These are phyloP conservation scores for Clarireedia monteithiana DNA, from an alignment of 2,329 filamentous ascomycete species.

Conservation along the genomic window DNA sequence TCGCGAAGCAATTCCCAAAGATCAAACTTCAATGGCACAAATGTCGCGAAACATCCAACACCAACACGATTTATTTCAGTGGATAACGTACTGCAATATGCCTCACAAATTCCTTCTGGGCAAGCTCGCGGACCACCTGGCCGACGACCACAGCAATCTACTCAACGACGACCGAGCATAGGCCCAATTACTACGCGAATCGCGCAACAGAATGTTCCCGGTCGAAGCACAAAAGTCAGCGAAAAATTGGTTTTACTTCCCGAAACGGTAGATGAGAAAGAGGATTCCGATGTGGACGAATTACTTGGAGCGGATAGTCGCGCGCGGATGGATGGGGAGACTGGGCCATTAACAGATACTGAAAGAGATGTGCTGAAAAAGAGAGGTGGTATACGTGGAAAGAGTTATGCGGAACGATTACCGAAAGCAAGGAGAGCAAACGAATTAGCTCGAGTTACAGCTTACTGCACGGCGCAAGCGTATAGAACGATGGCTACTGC, in stretches of 20 bases:
- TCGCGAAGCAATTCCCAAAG: slow-evolving; percentile 30
- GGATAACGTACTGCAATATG: slow-evolving; percentile 90
- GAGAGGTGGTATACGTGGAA: slow-evolving; percentile 57
- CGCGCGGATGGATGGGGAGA: slow-evolving; percentile 47
- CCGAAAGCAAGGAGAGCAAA: slow-evolving; percentile 83
- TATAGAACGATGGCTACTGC: slow-evolving; percentile 88
- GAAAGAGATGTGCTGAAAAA: slow-evolving; percentile 57
- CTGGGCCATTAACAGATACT: slow-evolving; percentile 58
- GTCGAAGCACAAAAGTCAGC: slow-evolving; percentile 86
- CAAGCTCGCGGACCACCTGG: slow-evolving; percentile 68
- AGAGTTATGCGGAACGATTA: slow-evolving; percentile 89
- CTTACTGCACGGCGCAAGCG: slow-evolving; percentile 91
- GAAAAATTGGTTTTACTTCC: slow-evolving; percentile 95
- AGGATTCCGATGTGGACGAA: slow-evolving; percentile 51
- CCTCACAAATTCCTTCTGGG: slow-evolving; percentile 89
- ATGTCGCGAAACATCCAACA: slow-evolving; percentile 29
- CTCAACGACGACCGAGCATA: slow-evolving; percentile 39
- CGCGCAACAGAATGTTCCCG: slow-evolving; percentile 54
- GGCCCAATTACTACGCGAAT: slow-evolving; percentile 35
- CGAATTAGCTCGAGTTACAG: slow-evolving; percentile 82
- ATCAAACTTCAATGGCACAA: slow-evolving; percentile 24
- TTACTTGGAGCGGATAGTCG: slow-evolving; percentile 40
- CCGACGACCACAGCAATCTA: slow-evolving; percentile 38
- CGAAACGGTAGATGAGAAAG: slow-evolving; percentile 59
- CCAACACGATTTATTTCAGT: slow-evolving; percentile 76